Conservation (phyloP, 495 filamentous ascomycete genomes). For the Talaromyces ruber region DNA sequence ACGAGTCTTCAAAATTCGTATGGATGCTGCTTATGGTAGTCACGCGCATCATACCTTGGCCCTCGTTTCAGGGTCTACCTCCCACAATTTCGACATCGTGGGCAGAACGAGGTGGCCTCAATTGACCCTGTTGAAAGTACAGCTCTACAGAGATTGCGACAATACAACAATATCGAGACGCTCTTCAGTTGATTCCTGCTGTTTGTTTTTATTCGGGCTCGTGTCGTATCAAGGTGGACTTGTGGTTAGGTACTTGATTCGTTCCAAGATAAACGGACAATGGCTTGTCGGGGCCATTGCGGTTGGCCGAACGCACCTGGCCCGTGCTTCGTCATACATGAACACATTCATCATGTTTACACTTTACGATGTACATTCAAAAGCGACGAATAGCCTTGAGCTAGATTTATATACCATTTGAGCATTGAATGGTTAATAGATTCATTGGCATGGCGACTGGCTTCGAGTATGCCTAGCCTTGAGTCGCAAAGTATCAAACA, state of each 20-base stretch:
- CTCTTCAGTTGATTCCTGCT: not conserved
- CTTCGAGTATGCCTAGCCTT: not conserved
- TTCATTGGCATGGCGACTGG: slow-evolving; percentile 1
- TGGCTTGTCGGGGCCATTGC: not conserved
- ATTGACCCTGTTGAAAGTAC: not conserved
- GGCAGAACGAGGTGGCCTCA: not conserved
- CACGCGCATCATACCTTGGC: slow-evolving; percentile 56
- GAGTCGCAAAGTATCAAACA: slow-evolving; percentile 7
- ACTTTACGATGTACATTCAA: not conserved
- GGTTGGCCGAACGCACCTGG: not conserved
- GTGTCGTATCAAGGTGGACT: not conserved
- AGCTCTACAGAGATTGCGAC: not conserved
- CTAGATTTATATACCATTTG: not conserved
- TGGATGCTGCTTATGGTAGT: not conserved
- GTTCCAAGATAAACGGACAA: not conserved
- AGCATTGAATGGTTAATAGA: not conserved
- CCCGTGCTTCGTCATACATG: not conserved
- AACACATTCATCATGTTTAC: not conserved
- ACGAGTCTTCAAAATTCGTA: not conserved
- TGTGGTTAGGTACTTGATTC: not conserved
- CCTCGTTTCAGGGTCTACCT: slow-evolving; percentile 92
- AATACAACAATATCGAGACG: not conserved
- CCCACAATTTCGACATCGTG: slow-evolving; percentile 71
- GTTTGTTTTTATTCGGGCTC: not conserved
- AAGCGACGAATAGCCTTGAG: not conserved